phyloP scores from a whole-genome alignment of 2,329 filamentous ascomycete species.

The Neurospora crassa region DNA sequence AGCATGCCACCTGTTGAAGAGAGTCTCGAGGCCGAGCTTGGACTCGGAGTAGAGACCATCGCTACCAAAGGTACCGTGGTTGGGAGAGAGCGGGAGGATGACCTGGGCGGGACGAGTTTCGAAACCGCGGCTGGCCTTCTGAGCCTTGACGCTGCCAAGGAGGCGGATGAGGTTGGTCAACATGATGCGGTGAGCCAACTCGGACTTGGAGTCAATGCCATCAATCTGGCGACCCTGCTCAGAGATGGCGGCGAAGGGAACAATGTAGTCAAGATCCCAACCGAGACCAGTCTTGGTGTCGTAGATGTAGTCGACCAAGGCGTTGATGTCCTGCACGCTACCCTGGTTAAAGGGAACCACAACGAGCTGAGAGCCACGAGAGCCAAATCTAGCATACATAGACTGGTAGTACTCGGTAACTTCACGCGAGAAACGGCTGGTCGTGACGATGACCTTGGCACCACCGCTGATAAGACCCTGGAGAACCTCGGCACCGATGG shows the following conservation, averaged over 20 bases:
- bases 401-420: constrained; percentile 99
- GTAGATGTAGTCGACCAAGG: constrained; percentile 91
- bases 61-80: constrained; percentile 96
- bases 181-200: constrained; percentile 98
- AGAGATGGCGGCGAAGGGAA: constrained; percentile 94
- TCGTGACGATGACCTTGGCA: constrained; percentile 93
- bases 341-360: constrained; percentile 99
- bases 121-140: constrained; percentile 80
- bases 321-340: constrained; percentile 95
- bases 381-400: constrained; percentile 93
- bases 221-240: constrained; percentile 98
- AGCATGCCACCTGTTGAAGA: constrained; percentile 98
- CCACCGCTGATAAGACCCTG: constrained; percentile 94
- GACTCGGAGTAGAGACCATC: constrained; percentile 98
- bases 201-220: constrained; percentile 90
- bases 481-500: constrained; percentile 92
- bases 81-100: constrained; percentile 89
- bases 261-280: constrained; percentile 94
- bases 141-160: constrained; percentile 78
- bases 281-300: constrained; percentile 92
- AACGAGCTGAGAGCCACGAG: constrained; percentile 88
- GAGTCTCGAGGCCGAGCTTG: constrained; percentile 90
- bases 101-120: constrained; percentile 96
- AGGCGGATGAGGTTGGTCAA: constrained; percentile 92
- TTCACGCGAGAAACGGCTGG: constrained; percentile 89